Conservation (phyloP, 306 rosid species). For the Quercus gilva region DNA sequence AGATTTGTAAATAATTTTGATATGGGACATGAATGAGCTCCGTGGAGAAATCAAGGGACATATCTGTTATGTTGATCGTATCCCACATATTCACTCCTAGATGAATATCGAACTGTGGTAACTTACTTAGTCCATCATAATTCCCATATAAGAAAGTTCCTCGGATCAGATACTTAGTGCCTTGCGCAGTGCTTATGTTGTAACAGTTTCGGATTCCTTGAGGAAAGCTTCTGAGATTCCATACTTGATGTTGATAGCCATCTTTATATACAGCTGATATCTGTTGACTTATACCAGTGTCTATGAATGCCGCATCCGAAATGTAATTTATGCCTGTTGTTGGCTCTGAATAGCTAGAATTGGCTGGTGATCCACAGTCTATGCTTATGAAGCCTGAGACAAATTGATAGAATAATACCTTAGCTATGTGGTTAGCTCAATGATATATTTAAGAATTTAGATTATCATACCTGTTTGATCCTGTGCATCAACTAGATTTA, state of each 20-base stretch:
- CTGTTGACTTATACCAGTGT: constrained; percentile 13
- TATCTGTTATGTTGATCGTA: constrained; percentile 9
- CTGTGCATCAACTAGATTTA: not conserved
- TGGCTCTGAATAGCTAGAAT: constrained; percentile 1
- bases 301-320: constrained; percentile 24
- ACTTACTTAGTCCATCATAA: constrained; percentile 30
- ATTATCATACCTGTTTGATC: no score
- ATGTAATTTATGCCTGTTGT: constrained; percentile 20
- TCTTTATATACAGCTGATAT: not conserved
- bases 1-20: constrained; percentile 21
- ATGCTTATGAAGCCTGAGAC: constrained; percentile 53
- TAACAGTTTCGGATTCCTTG: constrained; percentile 54
- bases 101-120: constrained; percentile 41
- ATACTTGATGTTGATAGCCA: constrained; percentile 16
- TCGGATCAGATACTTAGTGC: constrained; percentile 36
- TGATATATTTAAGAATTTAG: no score
- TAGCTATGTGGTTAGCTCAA: not conserved
- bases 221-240: constrained; percentile 46
- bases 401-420: not conserved
- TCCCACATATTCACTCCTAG: constrained; percentile 45
- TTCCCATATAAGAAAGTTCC: constrained; percentile 45
- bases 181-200: constrained; percentile 26
- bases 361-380: constrained; percentile 30
- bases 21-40: constrained; percentile 43
- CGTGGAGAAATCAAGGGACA: not conserved